Base-by-base conservation (phyloP, 1,284 basidiomycete genomes). In the Ganoderma resinaceum region DNA sequence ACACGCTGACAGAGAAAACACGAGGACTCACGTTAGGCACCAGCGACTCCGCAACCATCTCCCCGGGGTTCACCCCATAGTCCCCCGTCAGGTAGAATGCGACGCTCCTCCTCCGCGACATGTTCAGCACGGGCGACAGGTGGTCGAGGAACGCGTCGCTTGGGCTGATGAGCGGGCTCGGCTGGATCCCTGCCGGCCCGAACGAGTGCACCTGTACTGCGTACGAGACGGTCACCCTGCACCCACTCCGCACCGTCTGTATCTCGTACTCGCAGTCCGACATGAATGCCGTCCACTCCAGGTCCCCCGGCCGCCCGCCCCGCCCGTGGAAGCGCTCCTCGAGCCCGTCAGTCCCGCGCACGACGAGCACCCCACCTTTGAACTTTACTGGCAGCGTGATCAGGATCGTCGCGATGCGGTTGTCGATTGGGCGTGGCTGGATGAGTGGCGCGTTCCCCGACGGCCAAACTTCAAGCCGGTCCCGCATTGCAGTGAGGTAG, bases 211-310 rank as follows among this genome's bases (percentile, higher is more conserved):
- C 80, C 73, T 89, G 90, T 23, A 94, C 85, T 2, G 85, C 90
- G 76, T 93, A 94, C 42, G 90, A 87, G 63, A 94, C 83, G 38
- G 87, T 86, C 71, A 93, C 80, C 60, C 89, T 82, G 73, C 89
- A 91, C 12, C 92, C 93, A 72, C 88, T 87, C 73, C 88, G 85
- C 64, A 94, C 87, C 3, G 85, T 82, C 76, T 93, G 90, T 68
- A 93, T 85, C 76, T 92, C 90, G 73, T 90, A 88, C 42, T 92
- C 88, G 78, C 90, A 92, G 70, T 93, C 91, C 3, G 87, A 83
- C 65, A 89, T 82, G 81, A 91, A 91, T 26, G 90, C 92, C 0
- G 88, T 85, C 92, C 92, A 94, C 69, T 94, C 91, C 70, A 93
- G 81, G 72, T 91, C 87, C 11, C 86, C 89, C 38, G 83, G 80